Evolutionary conservation across 2,329 filamentous ascomycete species (phyloP).

Genomic region (Monosporascus sp.): DNA sequence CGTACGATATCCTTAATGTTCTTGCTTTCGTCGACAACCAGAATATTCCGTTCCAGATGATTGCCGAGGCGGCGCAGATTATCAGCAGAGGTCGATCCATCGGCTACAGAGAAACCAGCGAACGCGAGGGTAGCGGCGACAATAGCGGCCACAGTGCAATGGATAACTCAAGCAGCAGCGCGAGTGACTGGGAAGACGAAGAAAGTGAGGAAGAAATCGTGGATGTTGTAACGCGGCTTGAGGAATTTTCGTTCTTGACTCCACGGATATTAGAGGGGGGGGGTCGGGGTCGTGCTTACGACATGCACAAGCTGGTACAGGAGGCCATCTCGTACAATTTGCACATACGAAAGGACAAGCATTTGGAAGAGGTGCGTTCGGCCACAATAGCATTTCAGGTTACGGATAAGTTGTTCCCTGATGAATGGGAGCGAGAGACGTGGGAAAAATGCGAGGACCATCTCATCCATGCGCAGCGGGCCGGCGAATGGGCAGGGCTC

Average conservation of each 20-base stretch:
- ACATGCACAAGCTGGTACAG: constrained; percentile 28
- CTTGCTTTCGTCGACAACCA: constrained; percentile 29
- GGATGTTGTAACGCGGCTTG: constrained; percentile 20
- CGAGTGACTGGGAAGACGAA: neutral
- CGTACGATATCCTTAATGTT: constrained; percentile 23
- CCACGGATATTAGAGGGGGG: constrained; percentile 1
- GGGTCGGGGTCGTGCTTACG: constrained; percentile 11
- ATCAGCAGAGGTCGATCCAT: neutral
- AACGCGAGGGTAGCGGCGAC: neutral
- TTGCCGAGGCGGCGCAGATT: constrained; percentile 12
- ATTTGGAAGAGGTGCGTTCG: constrained; percentile 10
- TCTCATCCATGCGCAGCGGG: constrained; percentile 21
- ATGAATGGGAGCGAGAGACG: constrained; percentile 2
- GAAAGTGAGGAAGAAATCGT: constrained; percentile 4
- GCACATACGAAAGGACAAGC: constrained; percentile 8
- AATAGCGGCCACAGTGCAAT: neutral
- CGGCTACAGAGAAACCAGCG: neutral
- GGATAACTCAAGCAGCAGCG: neutral
- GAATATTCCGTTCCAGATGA: constrained; percentile 22
- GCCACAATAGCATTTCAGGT: constrained; percentile 12
- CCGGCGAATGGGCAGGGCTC: constrained; percentile 17
- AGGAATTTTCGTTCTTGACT: constrained; percentile 29
- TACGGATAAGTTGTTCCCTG: constrained; percentile 16
- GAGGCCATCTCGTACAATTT: constrained; percentile 19
- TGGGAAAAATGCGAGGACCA: constrained; percentile 22